Evolutionary conservation across 192 early-diverging fungal species (phyloP), one percentile per base, ranked within the genome.

Genomic region (Paraglomus brasilianum): DNA sequence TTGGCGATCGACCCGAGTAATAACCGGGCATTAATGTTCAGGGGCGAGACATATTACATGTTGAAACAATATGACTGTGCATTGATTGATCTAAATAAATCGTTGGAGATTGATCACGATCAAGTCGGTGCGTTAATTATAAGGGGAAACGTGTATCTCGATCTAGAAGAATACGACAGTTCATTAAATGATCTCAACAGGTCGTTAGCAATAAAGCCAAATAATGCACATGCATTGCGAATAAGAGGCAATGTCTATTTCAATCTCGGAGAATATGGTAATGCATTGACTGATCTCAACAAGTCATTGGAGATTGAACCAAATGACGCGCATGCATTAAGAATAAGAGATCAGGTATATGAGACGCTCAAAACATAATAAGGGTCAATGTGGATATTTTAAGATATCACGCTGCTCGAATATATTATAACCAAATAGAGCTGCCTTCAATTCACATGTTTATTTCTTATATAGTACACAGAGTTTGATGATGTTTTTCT

Each of bases 161-260:
- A 17, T 21, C 24, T 55, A 55, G 52, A 24, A 55, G 24, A 24
- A 11, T 55, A 55, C 52, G 24, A 55, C 7, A 24, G 24, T 11
- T 15, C 52, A 11, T 55, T 55, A 55, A 17, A 48, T 2, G 64
- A 66, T 51, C 52, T 66, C 49, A 51, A 66, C 7, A 50, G 41
- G 36, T 43, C 64, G 36, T 52, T 66, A 51, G 5, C 38, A 50
- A 7, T 39, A 8, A 14, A 13, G 52, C 64, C 64, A 10, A 39
- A 22, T 1, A 66, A 24, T 51, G 64, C 14, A n/a, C 36, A n/a
- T 39, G 21, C 47, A 19, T 39, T 66, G 15, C 15, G 44, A 36
- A 50, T 17, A 51, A 36, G 49, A 39, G 64, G 42, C 3, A 49
- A 22, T 3, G 22, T 42, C 15, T 51, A 39, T 19, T 1, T 19